Base-by-base conservation (phyloP, 2,329 filamentous ascomycete genomes). In the Plectosphaerella sp. region DNA sequence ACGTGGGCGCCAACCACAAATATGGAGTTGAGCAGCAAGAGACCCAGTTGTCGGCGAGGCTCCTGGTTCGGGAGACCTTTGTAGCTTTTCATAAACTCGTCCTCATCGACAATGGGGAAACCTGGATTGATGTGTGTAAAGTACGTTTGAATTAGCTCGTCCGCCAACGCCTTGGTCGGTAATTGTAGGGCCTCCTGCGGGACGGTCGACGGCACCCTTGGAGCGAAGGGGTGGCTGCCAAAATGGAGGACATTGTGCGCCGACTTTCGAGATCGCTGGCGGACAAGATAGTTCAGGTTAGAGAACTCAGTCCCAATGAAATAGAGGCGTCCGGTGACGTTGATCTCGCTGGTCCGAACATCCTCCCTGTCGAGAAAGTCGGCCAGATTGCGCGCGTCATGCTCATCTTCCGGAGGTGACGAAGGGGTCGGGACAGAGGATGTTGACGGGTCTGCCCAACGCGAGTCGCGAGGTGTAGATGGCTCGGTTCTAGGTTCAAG, bases 251-350 rank as follows among this genome's bases (percentile, higher is more conserved):
- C 61, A 49, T 59, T 54, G 24, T 64, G 43, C 16, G 43, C 53
- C 18, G 59, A 50, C 42, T 62, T 57, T 12, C 61, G 54, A 11
- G 66, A 63, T 53, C 76, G 73, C 54, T 80, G 77, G 12, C 76
- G 74, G 25, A 81, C 72, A 42, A 81, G 64, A 56, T 80, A 79
- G 51, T 78, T 78, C 57, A 81, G 70, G 53, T 81, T 82, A 35
- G 78, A 82, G 53, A 78, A 72, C 55, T 80, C 77, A 51, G 77
- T 76, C 7, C 78, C 78, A 45, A 82, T 77, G 57, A 78, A 82
- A 52, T 76, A 78, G 11, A 77, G 72, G 22, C 77, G 72, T 15
- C 76, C 73, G 3, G 70, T 67, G 49, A 69, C 65, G 36, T 72
- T 67, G n/a, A 80, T 78, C 51, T 77, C 73, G 16, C 72, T 64